Conservation (phyloP, 1,139 yeast species). For the Yamadazyma pseudoaaseri region DNA sequence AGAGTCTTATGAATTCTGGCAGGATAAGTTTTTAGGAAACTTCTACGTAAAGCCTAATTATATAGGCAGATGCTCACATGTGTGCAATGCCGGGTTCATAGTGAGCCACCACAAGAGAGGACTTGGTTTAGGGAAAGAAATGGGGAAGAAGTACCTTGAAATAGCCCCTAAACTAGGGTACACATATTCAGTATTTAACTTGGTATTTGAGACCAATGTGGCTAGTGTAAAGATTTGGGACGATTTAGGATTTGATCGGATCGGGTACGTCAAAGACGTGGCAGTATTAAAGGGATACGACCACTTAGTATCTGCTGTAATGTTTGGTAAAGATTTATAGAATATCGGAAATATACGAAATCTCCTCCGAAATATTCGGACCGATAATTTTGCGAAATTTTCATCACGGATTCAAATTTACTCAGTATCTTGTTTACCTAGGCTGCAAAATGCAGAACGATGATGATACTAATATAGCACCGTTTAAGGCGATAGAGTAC, state of each 20-base stretch:
- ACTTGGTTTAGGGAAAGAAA: slow-evolving; percentile 54
- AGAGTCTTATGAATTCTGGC: slow-evolving; percentile 32
- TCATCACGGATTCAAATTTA: slow-evolving; percentile 1
- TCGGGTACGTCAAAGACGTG: slow-evolving; percentile 66
- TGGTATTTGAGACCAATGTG: slow-evolving; percentile 70
- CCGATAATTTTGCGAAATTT: background rate
- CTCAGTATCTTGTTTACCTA: background rate
- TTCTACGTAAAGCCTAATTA: slow-evolving; percentile 80
- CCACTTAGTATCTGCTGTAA: slow-evolving; percentile 63
- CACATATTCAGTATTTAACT: slow-evolving; percentile 75
- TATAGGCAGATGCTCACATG: slow-evolving; percentile 72
- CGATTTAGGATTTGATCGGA: slow-evolving; percentile 64
- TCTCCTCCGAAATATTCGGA: background rate
- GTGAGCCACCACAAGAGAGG: slow-evolving; percentile 60
- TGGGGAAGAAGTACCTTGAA: slow-evolving; percentile 59
- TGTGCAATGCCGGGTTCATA: slow-evolving; percentile 77
- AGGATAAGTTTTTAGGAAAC: slow-evolving; percentile 53
- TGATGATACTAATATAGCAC: no score
- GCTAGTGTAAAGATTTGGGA: slow-evolving; percentile 79
- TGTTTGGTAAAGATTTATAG: slow-evolving; percentile 58
- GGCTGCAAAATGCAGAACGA: slow-evolving; percentile 9
- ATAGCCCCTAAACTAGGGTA: slow-evolving; percentile 76
- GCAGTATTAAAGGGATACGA: slow-evolving; percentile 63
- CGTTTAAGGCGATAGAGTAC: no score
- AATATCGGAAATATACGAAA: no score